Conservation (phyloP, 495 filamentous ascomycete genomes). For the Penicillium tannophilum region DNA sequence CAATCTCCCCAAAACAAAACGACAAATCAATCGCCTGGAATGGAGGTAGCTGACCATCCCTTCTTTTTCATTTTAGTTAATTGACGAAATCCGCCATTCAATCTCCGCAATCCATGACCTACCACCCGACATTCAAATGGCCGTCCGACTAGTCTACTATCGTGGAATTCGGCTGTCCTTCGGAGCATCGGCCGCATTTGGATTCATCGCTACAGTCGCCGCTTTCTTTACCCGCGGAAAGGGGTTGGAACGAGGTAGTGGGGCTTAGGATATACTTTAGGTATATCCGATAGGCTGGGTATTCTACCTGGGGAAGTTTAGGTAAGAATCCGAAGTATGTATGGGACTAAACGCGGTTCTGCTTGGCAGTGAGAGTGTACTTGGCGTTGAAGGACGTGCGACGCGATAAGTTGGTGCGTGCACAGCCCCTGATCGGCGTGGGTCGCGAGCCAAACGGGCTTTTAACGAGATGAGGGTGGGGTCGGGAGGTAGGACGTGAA, state of each 20-base stretch:
- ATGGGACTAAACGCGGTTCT: not conserved
- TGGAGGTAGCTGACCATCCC: slow-evolving; percentile 20
- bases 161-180: slow-evolving; percentile 59
- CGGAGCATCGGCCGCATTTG: slow-evolving; percentile 54
- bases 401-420: not conserved
- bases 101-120: slow-evolving; percentile 55
- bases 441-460: not conserved
- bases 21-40: not conserved
- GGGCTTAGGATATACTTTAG: slow-evolving; percentile 8
- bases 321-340: not conserved
- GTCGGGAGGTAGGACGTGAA: not conserved
- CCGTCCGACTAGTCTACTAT: slow-evolving; percentile 61
- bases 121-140: slow-evolving; percentile 60
- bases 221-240: slow-evolving; percentile 54
- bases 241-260: slow-evolving; percentile 35
- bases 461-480: slow-evolving; percentile 3
- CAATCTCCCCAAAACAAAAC: slow-evolving; percentile 20
- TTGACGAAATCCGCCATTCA: slow-evolving; percentile 64
- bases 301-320: not conserved
- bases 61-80: slow-evolving; percentile 41
- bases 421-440: not conserved
- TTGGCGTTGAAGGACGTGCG: not conserved
- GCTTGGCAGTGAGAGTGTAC: not conserved
- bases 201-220: slow-evolving; percentile 50
- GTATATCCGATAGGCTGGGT: not conserved